phyloP scores from a whole-genome alignment of 257 asterid species.

The Phtheirospermum japonicum region DNA sequence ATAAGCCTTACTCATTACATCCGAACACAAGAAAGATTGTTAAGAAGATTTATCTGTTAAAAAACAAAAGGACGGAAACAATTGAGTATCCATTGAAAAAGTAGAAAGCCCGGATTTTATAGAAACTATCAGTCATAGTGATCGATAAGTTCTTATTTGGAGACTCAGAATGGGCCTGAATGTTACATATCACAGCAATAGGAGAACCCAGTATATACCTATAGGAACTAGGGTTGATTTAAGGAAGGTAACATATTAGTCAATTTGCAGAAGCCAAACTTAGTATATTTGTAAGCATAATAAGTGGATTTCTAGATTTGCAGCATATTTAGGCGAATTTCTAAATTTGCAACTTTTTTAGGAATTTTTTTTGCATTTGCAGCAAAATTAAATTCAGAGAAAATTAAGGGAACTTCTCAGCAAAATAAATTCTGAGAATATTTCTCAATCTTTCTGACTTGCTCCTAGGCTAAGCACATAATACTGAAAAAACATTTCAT shows the following conservation, averaged over 20 bases:
- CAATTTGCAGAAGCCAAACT: not conserved
- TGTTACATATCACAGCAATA: not conserved
- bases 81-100: too few species aligned
- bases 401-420: too few species aligned
- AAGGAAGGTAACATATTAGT: not conserved
- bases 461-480: not conserved
- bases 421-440: not conserved
- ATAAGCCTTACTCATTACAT: too few species aligned
- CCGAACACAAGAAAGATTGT: too few species aligned
- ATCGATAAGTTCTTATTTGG: not conserved
- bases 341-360: not conserved
- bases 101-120: too few species aligned
- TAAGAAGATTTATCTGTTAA: too few species aligned
- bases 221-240: not conserved
- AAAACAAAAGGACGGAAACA: too few species aligned
- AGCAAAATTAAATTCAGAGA: not conserved
- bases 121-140: too few species aligned
- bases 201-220: not conserved
- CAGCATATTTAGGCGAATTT: not conserved
- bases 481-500: not conserved
- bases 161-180: not conserved
- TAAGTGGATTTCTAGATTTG: not conserved
- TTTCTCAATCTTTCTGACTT: too few species aligned
- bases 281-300: not conserved
- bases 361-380: not conserved